Evolutionary conservation across 1,139 yeast species (phyloP), one percentile per base, ranked within the genome.

Genomic region (Tardiomyces digboiensis): DNA sequence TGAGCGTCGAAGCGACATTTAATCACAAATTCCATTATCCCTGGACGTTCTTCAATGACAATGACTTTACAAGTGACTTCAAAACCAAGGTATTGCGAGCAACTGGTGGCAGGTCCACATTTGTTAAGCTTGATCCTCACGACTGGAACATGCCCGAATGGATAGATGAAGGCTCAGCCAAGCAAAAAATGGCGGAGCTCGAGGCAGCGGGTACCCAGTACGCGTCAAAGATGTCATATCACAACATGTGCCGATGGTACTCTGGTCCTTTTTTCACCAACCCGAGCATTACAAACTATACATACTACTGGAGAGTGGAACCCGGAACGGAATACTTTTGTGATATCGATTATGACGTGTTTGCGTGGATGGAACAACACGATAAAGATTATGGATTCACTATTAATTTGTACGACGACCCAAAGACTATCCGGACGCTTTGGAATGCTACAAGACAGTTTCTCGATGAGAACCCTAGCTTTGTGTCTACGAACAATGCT

Each of bases 251-350:
- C 56, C 67, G 91, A 22, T 82, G 77, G 66, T 79, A 83, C 58
- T 79, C 82, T 52, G 79, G 80, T 13, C 66, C 65, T 49, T 81
- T 84, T 54, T 82, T 71, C 60, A 70, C 78, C 42, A 72, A 82
- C 49, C 84, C 84, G 1, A 76, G 75, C 46, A 59, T 84, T 57
- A 67, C 66, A 40, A 65, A 78, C 46, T 74, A 65, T 55, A 65
- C 65, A 48, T 84, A 80, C 64, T 84, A 82, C 60, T 84, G 94
- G 94, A 69, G 94, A 47, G 72, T 84, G 39, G 94, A 84, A 59
- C 94, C 94, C n/a, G 67, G 68, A 42, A 86, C 88, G 1, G 66
- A 72, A 29, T 84, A 80, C 57, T 82, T 65, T 58, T 78, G 85
- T 53, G 78, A 79, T 46, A 62, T 84, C 41, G 77, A 83, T 48